A percentile compares a stretch with the other conserved stretches of the same genome.
These are phyloP conservation scores for Geosmithia morbida DNA, from an alignment of 2,329 filamentous ascomycete species.

Conservation along the genomic window DNA sequence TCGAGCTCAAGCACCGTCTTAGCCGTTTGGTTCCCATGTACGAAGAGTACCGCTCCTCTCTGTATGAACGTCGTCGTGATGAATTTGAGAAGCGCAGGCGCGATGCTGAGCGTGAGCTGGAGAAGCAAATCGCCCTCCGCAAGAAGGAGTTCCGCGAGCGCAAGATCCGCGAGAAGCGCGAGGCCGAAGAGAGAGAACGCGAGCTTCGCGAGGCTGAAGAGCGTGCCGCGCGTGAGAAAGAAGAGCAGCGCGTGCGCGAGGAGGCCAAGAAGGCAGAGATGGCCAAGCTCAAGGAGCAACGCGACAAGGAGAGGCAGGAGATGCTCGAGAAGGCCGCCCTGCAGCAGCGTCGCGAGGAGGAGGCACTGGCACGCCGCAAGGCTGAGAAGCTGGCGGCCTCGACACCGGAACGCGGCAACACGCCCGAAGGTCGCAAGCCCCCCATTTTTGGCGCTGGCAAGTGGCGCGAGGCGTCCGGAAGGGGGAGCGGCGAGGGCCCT, in stretches of 20 bases:
- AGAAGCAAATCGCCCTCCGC: conserved; percentile 78
- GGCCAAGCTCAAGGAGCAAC: conserved; percentile 50
- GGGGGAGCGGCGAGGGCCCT: conserved; percentile 13
- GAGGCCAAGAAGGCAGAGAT: conserved; percentile 66
- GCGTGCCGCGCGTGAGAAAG: conserved; percentile 64
- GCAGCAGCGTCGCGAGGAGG: conserved; percentile 76
- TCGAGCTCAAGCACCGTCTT: conserved; percentile 88
- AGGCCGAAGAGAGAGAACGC: conserved; percentile 73
- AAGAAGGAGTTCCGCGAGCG: conserved; percentile 80
- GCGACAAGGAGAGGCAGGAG: conserved; percentile 55
- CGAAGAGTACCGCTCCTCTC: conserved; percentile 65
- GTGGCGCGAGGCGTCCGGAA: conserved; percentile 23
- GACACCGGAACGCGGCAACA: conserved; percentile 18
- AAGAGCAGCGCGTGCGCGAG: conserved; percentile 66
- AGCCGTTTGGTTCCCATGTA: conserved; percentile 73
- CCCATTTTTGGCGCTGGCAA: conserved; percentile 20
- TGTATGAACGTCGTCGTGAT: conserved; percentile 78
- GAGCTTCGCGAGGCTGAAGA: conserved; percentile 74
- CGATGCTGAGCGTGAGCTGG: conserved; percentile 81
- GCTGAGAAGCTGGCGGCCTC: conserved; percentile 34
- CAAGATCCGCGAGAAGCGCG: conserved; percentile 67
- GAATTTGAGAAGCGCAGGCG: conserved; percentile 93
- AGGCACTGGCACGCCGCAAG: conserved; percentile 63
- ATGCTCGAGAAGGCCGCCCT: conserved; percentile 46
- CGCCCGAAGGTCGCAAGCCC: conserved; percentile 18